Percentiles rank a stretch among this genome's conserved stretches.
phyloP scores from a whole-genome alignment of 2,329 filamentous ascomycete species.

The Colletotrichum sp. region DNA sequence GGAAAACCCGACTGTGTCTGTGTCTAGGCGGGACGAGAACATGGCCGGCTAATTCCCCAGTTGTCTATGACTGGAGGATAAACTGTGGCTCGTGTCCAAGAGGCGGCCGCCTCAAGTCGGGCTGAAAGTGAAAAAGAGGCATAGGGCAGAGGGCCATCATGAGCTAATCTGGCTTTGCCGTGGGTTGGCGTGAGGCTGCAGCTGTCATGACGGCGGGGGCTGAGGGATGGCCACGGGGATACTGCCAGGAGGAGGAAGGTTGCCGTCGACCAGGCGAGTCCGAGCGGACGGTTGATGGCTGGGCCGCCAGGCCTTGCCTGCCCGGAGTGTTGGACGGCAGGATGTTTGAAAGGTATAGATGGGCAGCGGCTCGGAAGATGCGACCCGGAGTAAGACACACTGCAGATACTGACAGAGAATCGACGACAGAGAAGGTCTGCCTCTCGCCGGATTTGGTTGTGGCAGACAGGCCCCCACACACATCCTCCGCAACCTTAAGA shows the following conservation, averaged over 20 bases:
- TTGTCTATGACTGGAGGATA: background rate
- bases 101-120: conserved; percentile 7
- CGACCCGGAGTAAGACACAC: background rate
- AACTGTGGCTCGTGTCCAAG: conserved; percentile 4
- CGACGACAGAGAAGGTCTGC: background rate
- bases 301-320: conserved; percentile 1
- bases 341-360: background rate
- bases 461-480: background rate
- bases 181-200: background rate
- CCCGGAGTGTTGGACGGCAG: background rate
- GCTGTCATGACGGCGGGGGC: conserved; percentile 18
- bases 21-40: background rate
- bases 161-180: background rate
- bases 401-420: background rate
- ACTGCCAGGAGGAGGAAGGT: conserved; percentile 1
- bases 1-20: background rate
- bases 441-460: conserved; percentile 6
- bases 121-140: background rate
- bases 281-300: background rate
- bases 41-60: background rate
- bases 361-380: background rate
- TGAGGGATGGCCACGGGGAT: background rate
- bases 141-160: background rate
- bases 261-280: background rate
- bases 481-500: background rate